Evolutionary conservation across 2,329 filamentous ascomycete species (phyloP), one percentile per base, ranked within the genome.

Genomic region (Emergomyces orientalis): DNA sequence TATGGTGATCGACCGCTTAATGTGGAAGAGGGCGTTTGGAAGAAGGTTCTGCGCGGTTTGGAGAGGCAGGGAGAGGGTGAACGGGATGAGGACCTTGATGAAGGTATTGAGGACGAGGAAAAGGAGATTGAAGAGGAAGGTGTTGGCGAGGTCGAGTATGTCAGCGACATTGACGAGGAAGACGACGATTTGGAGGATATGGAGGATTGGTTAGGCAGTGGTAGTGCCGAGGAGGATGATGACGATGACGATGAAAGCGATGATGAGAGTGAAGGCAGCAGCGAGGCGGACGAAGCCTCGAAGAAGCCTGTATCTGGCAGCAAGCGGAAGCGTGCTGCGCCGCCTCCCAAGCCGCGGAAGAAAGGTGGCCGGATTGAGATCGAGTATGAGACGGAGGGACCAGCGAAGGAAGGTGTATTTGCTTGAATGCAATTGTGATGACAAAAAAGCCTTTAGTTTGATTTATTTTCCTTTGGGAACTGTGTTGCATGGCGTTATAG

Each of bases 1-100:
- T 97, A 99, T 76, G 94, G 94, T 62, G 92, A 97, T 70, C 86
- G 90, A 73, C 94, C 94, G 51, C 81, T 99, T 67, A 99, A 99
- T 73, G 92, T 96, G 60, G 94, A 95, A 75, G 91, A 97, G 75
- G 83, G 85, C 17, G 91, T 99, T 65, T 99, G 94, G 94, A 95
- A 95, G 84, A 96, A 92, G 83, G 94, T 99, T 8, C 85, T 99
- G 69, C 86, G 87, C 65, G 91, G 91, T 3, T 82, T 99, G 76
- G 94, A 99, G 82, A 84, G 89, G 69, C 88, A 88, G 69, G 92
- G 93, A 64, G 87, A 95, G 71, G 93, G 88, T 54, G 81, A 85
- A 67, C 82, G 90, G 62, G 93, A 97, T 74, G 86, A 91, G 78
- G 93, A 97, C 74, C 76, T 94, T 74, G 93, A 97, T 74, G 87